phyloP scores from a whole-genome alignment of 768 basidiomycete species.

The Scleroderma bovista region DNA sequence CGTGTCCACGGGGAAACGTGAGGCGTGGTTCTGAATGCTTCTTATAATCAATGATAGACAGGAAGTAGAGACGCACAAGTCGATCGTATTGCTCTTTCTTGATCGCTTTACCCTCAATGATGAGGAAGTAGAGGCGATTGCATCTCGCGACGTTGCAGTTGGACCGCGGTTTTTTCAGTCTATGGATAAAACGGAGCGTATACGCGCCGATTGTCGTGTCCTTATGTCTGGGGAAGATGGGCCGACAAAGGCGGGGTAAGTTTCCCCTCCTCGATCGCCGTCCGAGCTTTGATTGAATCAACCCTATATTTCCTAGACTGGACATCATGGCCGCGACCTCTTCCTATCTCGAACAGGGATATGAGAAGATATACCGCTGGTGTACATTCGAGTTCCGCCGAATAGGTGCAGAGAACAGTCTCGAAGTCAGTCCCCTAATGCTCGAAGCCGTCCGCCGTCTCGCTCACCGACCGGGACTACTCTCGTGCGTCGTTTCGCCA shows the following conservation, averaged over 20 bases:
- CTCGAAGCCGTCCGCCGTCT: slow-evolving; percentile 70
- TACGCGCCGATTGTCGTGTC: slow-evolving; percentile 79
- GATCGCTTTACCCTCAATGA: slow-evolving; percentile 78
- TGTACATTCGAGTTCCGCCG: slow-evolving; percentile 79
- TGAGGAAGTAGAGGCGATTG: slow-evolving; percentile 66
- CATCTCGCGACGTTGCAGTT: slow-evolving; percentile 73
- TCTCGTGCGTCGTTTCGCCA: slow-evolving; percentile 30
- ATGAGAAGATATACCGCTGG: slow-evolving; percentile 85
- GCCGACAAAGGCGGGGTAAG: slow-evolving; percentile 69
- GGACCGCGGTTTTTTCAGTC: slow-evolving; percentile 73
- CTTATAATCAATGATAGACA: slow-evolving; percentile 37
- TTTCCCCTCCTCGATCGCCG: slow-evolving; percentile 7
- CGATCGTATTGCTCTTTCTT: slow-evolving; percentile 77
- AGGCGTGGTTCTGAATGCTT: neutral
- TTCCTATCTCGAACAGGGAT: slow-evolving; percentile 80
- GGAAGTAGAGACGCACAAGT: slow-evolving; percentile 62
- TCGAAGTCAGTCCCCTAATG: slow-evolving; percentile 64
- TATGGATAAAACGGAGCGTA: slow-evolving; percentile 81
- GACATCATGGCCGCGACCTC: slow-evolving; percentile 88
- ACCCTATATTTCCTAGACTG: slow-evolving; percentile 41
- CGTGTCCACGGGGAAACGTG: neutral
- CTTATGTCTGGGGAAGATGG: slow-evolving; percentile 84
- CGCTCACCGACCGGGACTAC: slow-evolving; percentile 69
- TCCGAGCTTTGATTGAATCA: neutral
- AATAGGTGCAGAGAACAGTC: slow-evolving; percentile 64